Percentiles rank a stretch among this genome's conserved stretches.
These are phyloP conservation scores for Aspergillus quadrilineatus DNA, from an alignment of 2,329 filamentous ascomycete genomes.

Conservation along the genomic window DNA sequence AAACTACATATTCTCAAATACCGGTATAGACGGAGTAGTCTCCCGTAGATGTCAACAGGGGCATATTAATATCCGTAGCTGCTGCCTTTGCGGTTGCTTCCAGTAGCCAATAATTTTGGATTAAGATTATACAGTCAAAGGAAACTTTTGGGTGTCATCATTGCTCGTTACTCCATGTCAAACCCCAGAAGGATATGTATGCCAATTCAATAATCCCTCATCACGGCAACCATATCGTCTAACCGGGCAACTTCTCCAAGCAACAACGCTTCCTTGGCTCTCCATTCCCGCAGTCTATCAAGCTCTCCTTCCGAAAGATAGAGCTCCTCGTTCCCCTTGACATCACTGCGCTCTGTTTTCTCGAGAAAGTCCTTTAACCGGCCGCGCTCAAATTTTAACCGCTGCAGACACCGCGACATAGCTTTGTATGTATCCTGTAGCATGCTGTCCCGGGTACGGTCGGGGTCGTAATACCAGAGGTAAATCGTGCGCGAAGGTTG, in stretches of 20 bases:
- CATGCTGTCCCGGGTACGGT: slow-evolving; percentile 67
- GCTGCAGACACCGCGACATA: slow-evolving; percentile 81
- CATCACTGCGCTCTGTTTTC: slow-evolving; percentile 81
- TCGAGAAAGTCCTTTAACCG: slow-evolving; percentile 71
- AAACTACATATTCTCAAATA: not conserved
- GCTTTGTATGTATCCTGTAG: slow-evolving; percentile 83
- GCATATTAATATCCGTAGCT: not conserved
- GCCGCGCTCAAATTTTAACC: slow-evolving; percentile 72
- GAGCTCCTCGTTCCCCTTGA: slow-evolving; percentile 78
- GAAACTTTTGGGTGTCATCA: not conserved
- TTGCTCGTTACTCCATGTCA: slow-evolving; percentile 1
- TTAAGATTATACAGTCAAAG: too few relatives aligned
- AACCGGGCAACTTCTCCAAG: slow-evolving; percentile 75
- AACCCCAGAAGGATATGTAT: not conserved
- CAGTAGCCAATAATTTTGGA: too few relatives aligned
- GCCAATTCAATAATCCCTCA: slow-evolving; percentile 68
- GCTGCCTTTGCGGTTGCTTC: too few relatives aligned
- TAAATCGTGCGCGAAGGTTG: slow-evolving; percentile 82
- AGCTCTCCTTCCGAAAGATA: slow-evolving; percentile 74
- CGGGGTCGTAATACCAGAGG: slow-evolving; percentile 84
- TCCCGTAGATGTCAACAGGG: too few relatives aligned
- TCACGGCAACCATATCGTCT: slow-evolving; percentile 79
- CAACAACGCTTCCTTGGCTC: slow-evolving; percentile 65
- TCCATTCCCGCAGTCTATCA: slow-evolving; percentile 64
- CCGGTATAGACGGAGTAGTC: not conserved